Evolutionary conservation across 2,329 filamentous ascomycete species (phyloP).

Genomic region (Aureobasidium namibiae): DNA sequence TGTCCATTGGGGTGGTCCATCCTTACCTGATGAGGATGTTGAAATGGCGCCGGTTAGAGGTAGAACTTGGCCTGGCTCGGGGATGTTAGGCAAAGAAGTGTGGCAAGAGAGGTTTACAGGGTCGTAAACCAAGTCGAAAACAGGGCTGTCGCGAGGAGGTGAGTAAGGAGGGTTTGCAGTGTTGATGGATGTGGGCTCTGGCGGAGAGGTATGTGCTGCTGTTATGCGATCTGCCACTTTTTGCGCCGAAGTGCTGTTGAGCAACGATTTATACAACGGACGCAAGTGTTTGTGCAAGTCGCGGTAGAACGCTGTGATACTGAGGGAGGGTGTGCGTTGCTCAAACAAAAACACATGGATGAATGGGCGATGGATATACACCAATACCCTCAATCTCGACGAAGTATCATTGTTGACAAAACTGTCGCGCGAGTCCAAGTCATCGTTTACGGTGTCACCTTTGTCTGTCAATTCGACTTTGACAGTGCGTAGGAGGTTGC

Average conservation of each 20-base stretch:
- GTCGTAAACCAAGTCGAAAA: slow-evolving; percentile 56
- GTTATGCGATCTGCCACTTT: slow-evolving; percentile 36
- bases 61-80: slow-evolving; percentile 41
- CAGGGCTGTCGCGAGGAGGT: slow-evolving; percentile 32
- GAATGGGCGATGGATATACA: slow-evolving; percentile 67
- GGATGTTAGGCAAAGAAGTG: slow-evolving; percentile 57
- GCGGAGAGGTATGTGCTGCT: slow-evolving; percentile 24
- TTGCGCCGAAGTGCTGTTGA: slow-evolving; percentile 33
- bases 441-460: not conserved
- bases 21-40: slow-evolving; percentile 14
- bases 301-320: slow-evolving; percentile 36
- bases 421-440: not conserved
- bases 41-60: slow-evolving; percentile 25
- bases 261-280: slow-evolving; percentile 38
- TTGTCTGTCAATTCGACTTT: slow-evolving; percentile 50
- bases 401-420: not conserved
- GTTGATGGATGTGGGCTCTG: slow-evolving; percentile 25
- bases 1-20: slow-evolving; percentile 34
- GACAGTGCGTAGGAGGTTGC: slow-evolving; percentile 57
- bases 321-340: slow-evolving; percentile 48
- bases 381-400: slow-evolving; percentile 53
- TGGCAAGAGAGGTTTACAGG: slow-evolving; percentile 50
- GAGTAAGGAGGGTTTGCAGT: slow-evolving; percentile 19
- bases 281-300: slow-evolving; percentile 45
- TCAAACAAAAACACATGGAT: slow-evolving; percentile 69